phyloP scores from a whole-genome alignment of 805 yeast species.

The Lipomyces mesembrius region DNA sequence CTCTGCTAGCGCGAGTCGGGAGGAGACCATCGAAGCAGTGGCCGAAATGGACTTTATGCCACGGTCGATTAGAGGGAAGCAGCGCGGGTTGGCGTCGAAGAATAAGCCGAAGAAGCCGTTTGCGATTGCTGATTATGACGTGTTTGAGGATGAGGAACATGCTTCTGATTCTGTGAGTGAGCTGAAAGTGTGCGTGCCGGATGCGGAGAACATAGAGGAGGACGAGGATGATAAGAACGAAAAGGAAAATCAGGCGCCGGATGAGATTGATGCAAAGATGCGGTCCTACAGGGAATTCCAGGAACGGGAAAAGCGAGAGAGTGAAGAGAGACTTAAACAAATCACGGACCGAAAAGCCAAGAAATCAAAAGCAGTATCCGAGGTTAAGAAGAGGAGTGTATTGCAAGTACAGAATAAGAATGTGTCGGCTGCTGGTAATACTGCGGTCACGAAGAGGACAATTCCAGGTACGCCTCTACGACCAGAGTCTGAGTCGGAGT shows the following conservation, averaged over 20 bases:
- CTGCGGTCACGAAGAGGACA: not conserved
- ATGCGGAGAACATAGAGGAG: constrained; percentile 10
- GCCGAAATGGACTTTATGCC: not conserved
- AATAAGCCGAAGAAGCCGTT: constrained; percentile 11
- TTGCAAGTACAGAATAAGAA: constrained; percentile 2
- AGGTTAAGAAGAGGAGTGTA: constrained; percentile 4
- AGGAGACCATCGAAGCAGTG: not conserved
- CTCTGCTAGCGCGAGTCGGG: constrained; percentile 6
- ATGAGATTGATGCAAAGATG: constrained; percentile 20
- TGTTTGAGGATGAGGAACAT: constrained; percentile 22
- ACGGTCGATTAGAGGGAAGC: constrained; percentile 3
- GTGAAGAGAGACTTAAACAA: constrained; percentile 17
- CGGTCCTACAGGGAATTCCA: constrained; percentile 24
- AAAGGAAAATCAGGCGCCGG: constrained; percentile 22
- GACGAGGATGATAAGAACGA: constrained; percentile 18
- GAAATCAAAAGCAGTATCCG: constrained; percentile 4
- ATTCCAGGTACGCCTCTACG: not conserved
- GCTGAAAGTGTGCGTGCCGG: constrained; percentile 2
- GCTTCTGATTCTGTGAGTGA: constrained; percentile 2
- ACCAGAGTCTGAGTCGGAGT: constrained; percentile 15
- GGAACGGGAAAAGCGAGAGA: constrained; percentile 31
- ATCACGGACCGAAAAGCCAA: constrained; percentile 7
- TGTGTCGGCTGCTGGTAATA: not conserved
- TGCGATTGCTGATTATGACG: constrained; percentile 24
- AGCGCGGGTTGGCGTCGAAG: not conserved